Percentiles rank a stretch among this genome's conserved stretches.
Conservation (phyloP, 164 flowering plant species). For the Aristolochia fimbriata region DNA sequence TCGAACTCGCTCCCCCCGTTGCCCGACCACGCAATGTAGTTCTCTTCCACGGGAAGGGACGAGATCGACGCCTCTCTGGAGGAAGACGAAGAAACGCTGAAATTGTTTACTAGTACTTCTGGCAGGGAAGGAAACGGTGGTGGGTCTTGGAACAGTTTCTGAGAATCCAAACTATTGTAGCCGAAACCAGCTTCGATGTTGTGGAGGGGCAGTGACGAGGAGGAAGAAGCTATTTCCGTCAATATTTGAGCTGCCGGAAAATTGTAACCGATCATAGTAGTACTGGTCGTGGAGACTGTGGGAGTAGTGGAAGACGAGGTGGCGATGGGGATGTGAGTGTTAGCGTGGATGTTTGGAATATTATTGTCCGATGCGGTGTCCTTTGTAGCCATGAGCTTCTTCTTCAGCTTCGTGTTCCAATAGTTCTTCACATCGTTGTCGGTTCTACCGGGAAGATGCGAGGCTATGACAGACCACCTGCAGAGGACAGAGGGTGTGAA, state of each 20-base stretch:
- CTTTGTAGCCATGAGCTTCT: conserved; percentile 30
- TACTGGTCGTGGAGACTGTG: background rate
- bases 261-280: background rate
- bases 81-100: conserved; percentile 15
- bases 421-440: conserved; percentile 77
- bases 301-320: conserved; percentile 9
- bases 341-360: conserved; percentile 4
- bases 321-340: background rate
- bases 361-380: background rate
- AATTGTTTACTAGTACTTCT: conserved; percentile 8
- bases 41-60: conserved; percentile 5
- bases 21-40: conserved; percentile 12
- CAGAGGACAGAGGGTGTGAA: background rate
- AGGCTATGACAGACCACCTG: conserved; percentile 74
- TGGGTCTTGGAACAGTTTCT: conserved; percentile 6
- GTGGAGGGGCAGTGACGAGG: background rate
- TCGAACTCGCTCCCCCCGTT: conserved; percentile 7
- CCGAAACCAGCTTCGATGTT: conserved; percentile 7
- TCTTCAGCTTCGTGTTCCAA: conserved; percentile 80
- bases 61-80: conserved; percentile 6
- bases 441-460: conserved; percentile 63
- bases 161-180: conserved; percentile 5
- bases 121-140: conserved; percentile 5
- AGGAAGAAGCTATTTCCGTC: background rate
- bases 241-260: background rate